Evolutionary conservation across 257 asterid genomes (phyloP).

Genomic region (Thymus quinquecostatus): DNA sequence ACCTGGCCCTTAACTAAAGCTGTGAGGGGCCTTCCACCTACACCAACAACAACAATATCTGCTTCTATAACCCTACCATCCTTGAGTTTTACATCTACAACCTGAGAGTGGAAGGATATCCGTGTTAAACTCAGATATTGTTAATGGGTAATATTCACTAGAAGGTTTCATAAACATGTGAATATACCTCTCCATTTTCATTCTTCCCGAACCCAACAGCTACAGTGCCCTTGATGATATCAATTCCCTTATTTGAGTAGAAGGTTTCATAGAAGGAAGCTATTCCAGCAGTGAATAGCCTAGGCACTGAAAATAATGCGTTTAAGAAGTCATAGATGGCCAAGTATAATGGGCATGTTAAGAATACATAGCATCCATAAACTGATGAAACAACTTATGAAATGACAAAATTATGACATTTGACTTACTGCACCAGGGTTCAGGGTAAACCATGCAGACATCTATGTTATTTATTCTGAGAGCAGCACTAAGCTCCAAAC

Average conservation of each 20-base stretch:
- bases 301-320: constrained; percentile 71
- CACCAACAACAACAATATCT: constrained; percentile 94
- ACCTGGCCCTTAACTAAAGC: constrained; percentile 81
- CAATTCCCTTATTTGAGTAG: constrained; percentile 79
- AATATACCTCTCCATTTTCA: constrained; percentile 70
- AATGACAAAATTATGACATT: constrained; percentile 17
- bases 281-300: constrained; percentile 84
- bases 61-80: constrained; percentile 93
- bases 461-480: constrained; percentile 68
- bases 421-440: constrained; percentile 98
- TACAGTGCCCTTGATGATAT: constrained; percentile 90
- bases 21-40: constrained; percentile 83
- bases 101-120: constrained; percentile 49
- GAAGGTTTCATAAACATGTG: constrained; percentile 4
- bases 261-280: constrained; percentile 93
- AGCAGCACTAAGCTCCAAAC: constrained; percentile 96
- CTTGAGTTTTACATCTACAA: constrained; percentile 81
- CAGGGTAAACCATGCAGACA: constrained; percentile 93
- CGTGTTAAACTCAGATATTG: constrained; percentile 18
- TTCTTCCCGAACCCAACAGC: constrained; percentile 86
- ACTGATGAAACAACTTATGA: constrained; percentile 5
- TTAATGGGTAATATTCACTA: constrained; percentile 11
- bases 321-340: constrained; percentile 25
- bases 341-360: constrained; percentile 5
- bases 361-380: constrained; percentile 5